These are phyloP conservation scores for Calonectria hongkongensis DNA, from an alignment of 2,329 filamentous ascomycete genomes.

Conservation along the genomic window DNA sequence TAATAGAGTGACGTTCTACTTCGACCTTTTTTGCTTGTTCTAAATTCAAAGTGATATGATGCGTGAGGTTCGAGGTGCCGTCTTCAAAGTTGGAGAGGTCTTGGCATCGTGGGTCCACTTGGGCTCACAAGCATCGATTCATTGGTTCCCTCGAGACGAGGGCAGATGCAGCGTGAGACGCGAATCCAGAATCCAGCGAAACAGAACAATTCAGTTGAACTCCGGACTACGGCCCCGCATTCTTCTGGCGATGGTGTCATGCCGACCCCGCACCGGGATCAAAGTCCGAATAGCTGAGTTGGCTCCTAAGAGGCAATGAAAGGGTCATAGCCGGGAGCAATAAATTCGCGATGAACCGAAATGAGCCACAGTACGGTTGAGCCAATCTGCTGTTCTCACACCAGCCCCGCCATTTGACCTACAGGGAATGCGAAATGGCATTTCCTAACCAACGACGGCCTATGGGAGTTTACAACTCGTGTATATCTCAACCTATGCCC, in stretches of 20 bases:
- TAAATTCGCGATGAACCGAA: too few species aligned
- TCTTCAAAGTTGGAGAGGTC: not conserved
- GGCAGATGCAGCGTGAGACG: not conserved
- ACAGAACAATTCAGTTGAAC: not conserved
- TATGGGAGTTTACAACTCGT: too few species aligned
- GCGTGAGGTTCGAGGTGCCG: not conserved
- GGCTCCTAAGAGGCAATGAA: too few species aligned
- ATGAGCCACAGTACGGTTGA: not conserved
- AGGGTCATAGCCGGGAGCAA: too few species aligned
- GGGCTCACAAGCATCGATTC: not conserved
- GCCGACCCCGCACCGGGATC: not conserved
- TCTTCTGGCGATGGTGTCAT: not conserved
- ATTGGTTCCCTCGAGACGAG: constrained; percentile 19
- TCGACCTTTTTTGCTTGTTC: not conserved
- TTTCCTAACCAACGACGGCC: too few species aligned
- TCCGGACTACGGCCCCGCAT: constrained; percentile 13
- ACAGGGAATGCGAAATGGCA: not conserved
- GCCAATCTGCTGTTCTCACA: too few species aligned
- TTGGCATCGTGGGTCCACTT: not conserved
- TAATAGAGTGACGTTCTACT: constrained; percentile 4
- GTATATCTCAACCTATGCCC: too few species aligned
- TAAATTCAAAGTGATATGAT: too few species aligned
- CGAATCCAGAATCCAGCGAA: not conserved
- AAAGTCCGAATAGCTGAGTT: not conserved
- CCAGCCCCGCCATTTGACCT: not conserved